Conservation (phyloP, 2,329 filamentous ascomycete species). For the Septoria linicola region DNA sequence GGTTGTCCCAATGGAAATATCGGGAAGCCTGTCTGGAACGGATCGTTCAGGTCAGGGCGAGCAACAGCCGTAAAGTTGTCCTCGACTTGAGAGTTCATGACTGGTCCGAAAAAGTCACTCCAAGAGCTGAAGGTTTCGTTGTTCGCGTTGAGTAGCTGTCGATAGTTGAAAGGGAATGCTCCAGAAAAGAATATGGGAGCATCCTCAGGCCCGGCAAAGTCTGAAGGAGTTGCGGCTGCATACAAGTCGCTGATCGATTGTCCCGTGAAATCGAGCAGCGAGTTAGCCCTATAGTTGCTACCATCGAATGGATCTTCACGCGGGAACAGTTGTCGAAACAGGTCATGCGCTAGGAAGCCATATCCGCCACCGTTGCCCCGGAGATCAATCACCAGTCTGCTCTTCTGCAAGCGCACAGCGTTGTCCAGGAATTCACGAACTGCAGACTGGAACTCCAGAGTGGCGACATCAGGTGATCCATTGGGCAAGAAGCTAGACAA, state of each 20-base stretch:
- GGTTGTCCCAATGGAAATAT: constrained; percentile 28
- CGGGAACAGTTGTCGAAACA: constrained; percentile 58
- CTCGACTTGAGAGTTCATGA: constrained; percentile 15
- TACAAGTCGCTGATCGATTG: constrained; percentile 29
- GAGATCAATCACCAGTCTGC: constrained; percentile 65
- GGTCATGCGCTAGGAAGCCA: constrained; percentile 43
- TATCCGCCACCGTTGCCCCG: constrained; percentile 60
- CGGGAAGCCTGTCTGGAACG: constrained; percentile 2
- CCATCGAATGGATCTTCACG: constrained; percentile 46
- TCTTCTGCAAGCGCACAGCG: constrained; percentile 36
- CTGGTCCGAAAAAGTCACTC: constrained; percentile 40
- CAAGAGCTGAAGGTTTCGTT: constrained; percentile 38
- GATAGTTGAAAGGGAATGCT: constrained; percentile 37
- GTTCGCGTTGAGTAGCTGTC: constrained; percentile 27
- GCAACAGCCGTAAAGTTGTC: constrained; percentile 40
- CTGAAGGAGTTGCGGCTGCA: not conserved
- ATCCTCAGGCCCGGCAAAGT: not conserved
- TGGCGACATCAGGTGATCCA: constrained; percentile 28
- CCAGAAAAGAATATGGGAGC: constrained; percentile 4
- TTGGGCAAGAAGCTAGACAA: constrained; percentile 43
- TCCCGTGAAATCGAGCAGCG: constrained; percentile 40
- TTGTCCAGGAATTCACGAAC: constrained; percentile 49
- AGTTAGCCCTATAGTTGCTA: constrained; percentile 46
- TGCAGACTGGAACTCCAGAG: constrained; percentile 40
- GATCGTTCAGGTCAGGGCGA: constrained; percentile 38